These are phyloP conservation scores for Podosphaera aphanis DNA, from an alignment of 2,329 filamentous ascomycete species.

Conservation along the genomic window DNA sequence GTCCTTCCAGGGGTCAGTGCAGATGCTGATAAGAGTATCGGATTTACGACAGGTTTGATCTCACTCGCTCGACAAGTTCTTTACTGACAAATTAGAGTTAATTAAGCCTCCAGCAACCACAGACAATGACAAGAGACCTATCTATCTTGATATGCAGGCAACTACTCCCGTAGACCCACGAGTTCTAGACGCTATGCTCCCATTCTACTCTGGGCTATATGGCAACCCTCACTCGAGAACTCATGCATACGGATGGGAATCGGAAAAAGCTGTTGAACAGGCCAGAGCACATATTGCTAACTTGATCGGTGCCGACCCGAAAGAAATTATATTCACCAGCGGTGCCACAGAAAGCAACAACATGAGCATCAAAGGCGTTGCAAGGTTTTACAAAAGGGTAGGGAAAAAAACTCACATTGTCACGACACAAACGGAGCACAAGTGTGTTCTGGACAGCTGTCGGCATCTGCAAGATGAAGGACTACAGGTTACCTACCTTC, in stretches of 20 bases:
- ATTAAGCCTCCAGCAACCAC: slow-evolving; percentile 80
- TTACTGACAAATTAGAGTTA: slow-evolving; percentile 27
- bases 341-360: slow-evolving; percentile 98
- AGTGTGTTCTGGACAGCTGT: slow-evolving; percentile 94
- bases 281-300: slow-evolving; percentile 63
- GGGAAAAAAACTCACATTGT: slow-evolving; percentile 98
- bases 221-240: slow-evolving; percentile 95
- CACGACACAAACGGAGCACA: slow-evolving; percentile 94
- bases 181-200: slow-evolving; percentile 90
- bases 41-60: slow-evolving; percentile 44
- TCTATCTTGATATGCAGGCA: slow-evolving; percentile 96
- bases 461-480: slow-evolving; percentile 91
- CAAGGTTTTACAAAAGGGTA: slow-evolving; percentile 73
- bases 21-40: slow-evolving; percentile 39
- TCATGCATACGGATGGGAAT: slow-evolving; percentile 97
- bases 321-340: slow-evolving; percentile 97
- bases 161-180: slow-evolving; percentile 88
- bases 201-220: slow-evolving; percentile 78
- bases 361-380: slow-evolving; percentile 98
- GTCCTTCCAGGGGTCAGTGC: slow-evolving; percentile 10
- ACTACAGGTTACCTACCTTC: slow-evolving; percentile 89
- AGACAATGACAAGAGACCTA: slow-evolving; percentile 78
- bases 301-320: slow-evolving; percentile 80
- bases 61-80: slow-evolving; percentile 3
- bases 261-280: slow-evolving; percentile 75